Evolutionary conservation across 306 rosid species (phyloP).

Genomic region (Urtica urens): DNA sequence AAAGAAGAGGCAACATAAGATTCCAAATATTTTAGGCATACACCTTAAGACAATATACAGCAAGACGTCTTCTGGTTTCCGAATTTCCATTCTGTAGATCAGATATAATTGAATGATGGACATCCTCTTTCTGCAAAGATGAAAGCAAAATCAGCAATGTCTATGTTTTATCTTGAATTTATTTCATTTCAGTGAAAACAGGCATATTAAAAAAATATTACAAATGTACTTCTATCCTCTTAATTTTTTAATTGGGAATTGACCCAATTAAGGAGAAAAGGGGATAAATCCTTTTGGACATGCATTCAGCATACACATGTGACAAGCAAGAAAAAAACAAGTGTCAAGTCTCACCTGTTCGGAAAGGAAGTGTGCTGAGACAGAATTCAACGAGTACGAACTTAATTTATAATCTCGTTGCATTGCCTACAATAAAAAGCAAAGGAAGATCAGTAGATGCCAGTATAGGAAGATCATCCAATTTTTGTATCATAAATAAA

Average conservation of each 20-base stretch:
- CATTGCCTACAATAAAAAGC: slow-evolving; percentile 42
- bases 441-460: slow-evolving; percentile 17
- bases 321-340: background rate
- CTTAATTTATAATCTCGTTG: slow-evolving; percentile 92
- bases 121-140: slow-evolving; percentile 81
- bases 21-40: slow-evolving; percentile 12
- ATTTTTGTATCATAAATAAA: no score
- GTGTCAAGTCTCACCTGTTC: slow-evolving; percentile 72
- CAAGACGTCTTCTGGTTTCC: slow-evolving; percentile 94
- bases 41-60: slow-evolving; percentile 96
- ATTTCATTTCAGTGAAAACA: background rate
- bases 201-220: no score
- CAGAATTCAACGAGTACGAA: slow-evolving; percentile 93
- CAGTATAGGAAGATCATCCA: no score
- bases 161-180: slow-evolving; percentile 7
- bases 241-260: no score
- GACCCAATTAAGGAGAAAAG: no score
- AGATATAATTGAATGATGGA: slow-evolving; percentile 91
- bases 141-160: slow-evolving; percentile 16
- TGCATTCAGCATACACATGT: no score
- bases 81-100: slow-evolving; percentile 98
- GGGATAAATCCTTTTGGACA: no score
- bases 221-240: no score
- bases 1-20: background rate
- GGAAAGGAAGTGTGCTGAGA: slow-evolving; percentile 90